Evolutionary conservation across 2,329 filamentous ascomycete species (phyloP).

Genomic region (Neopestalotiopsis sp.): DNA sequence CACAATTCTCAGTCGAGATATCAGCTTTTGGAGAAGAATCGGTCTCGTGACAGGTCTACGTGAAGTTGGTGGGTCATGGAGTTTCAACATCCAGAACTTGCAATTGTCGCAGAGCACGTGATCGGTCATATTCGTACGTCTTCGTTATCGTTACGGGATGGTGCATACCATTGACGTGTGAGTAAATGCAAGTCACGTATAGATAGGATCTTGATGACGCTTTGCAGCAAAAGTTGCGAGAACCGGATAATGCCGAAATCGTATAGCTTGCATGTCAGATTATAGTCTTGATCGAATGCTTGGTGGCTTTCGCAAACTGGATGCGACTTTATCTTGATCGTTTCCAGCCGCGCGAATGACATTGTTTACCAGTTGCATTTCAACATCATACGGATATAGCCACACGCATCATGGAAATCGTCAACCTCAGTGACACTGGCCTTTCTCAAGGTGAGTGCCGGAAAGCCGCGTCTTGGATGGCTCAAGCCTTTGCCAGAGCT

Average conservation of each 20-base stretch:
- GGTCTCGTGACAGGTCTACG: no score
- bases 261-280: neutral
- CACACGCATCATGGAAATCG: neutral
- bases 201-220: neutral
- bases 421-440: constrained; percentile 1
- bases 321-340: no score
- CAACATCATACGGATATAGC: neutral
- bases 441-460: neutral
- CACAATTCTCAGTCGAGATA: neutral
- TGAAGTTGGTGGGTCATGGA: no score
- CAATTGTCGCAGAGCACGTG: no score
- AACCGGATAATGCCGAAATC: neutral
- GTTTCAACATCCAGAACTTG: no score
- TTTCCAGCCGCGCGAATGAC: neutral
- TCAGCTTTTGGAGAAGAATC: no score
- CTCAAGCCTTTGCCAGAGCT: constrained; percentile 5
- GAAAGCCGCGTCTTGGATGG: constrained; percentile 9
- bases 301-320: neutral
- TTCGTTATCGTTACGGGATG: no score
- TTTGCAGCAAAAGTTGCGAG: neutral
- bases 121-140: no score
- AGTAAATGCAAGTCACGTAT: neutral
- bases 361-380: neutral
- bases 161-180: neutral
- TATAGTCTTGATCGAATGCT: neutral